Base-by-base conservation (phyloP, 305 asterid genomes). In the Coffea humblotiana region DNA sequence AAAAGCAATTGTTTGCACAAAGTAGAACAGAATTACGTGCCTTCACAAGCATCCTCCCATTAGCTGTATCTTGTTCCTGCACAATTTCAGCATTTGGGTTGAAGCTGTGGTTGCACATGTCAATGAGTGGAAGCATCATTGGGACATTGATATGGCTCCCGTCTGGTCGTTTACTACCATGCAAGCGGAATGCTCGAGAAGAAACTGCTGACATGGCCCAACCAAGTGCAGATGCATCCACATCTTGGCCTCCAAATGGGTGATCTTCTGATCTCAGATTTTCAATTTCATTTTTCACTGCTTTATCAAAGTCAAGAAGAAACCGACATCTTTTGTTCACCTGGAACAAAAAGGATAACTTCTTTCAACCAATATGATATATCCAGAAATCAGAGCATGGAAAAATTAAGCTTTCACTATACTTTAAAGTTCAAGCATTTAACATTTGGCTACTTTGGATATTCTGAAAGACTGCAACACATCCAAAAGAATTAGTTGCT, bases 201-300 rank as follows among this genome's bases (percentile, higher is more conserved):
- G 99, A 95, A 84, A 94, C 99, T 21, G 98, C 96, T 63, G 99
- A 92, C 97, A 93, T 90, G 25, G 98, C 97, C 99, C 99, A 95
- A 78, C 99, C 96, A 75, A 95, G 93, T 32, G 97, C 85, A 65
- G 99, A 95, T 75, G 98, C 92, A 84, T 91, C 94, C 32, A 91
- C 88, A 78, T 83, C 87, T 84, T 91, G 98, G 80, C 96, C 96
- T 69, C 90, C 91, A 78, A 95, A 93, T 69, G 98, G 97, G 84
- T 90, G 99, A 82, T 85, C 84, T 68, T 85, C 88, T 35, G 66
- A 63, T 82, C 87, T 74, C 73, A 90, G 84, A 81, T 88, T 88
- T 84, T 81, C 89, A 58, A 95, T 91, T 76, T 84, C 86, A 37
- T 43, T 58, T 69, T 87, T 90, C 83, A 89, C 84, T 58, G 86